Evolutionary conservation across 768 basidiomycete species (phyloP).

Genomic region (Coprinellus micaceus): DNA sequence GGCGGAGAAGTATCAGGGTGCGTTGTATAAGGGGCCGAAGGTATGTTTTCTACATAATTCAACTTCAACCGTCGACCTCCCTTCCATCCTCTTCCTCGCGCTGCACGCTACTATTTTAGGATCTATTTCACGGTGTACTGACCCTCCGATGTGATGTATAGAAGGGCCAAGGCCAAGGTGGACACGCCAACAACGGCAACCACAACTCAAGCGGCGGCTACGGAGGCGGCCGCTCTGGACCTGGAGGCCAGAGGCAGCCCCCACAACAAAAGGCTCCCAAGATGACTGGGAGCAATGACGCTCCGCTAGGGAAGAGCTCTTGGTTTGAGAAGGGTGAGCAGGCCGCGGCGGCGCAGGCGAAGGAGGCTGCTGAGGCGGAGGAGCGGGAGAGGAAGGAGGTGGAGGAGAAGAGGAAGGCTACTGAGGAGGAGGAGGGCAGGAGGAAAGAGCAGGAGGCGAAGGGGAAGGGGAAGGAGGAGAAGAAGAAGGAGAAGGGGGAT

Average conservation of each 20-base stretch:
- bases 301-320: slow-evolving; percentile 56
- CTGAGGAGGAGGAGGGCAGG: too few species aligned
- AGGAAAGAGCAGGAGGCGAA: too few species aligned
- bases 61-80: not conserved
- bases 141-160: not conserved
- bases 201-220: slow-evolving; percentile 24
- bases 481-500: slow-evolving; percentile 21
- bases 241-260: not conserved
- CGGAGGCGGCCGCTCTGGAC: slow-evolving; percentile 29
- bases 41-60: slow-evolving; percentile 25
- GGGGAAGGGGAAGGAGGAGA: slow-evolving; percentile 21
- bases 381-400: slow-evolving; percentile 5
- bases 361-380: slow-evolving; percentile 9
- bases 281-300: slow-evolving; percentile 65
- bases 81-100: too few species aligned
- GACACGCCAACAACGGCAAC: too few species aligned
- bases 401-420: slow-evolving; percentile 2
- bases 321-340: not conserved
- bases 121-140: not conserved
- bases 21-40: slow-evolving; percentile 78
- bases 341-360: not conserved
- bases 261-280: too few species aligned
- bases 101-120: too few species aligned
- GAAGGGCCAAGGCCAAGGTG: slow-evolving; percentile 17
- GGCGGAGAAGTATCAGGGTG: slow-evolving; percentile 91